Base-by-base conservation (phyloP, 176 grass and related monocot genomes). In the Oryza meridionalis region DNA sequence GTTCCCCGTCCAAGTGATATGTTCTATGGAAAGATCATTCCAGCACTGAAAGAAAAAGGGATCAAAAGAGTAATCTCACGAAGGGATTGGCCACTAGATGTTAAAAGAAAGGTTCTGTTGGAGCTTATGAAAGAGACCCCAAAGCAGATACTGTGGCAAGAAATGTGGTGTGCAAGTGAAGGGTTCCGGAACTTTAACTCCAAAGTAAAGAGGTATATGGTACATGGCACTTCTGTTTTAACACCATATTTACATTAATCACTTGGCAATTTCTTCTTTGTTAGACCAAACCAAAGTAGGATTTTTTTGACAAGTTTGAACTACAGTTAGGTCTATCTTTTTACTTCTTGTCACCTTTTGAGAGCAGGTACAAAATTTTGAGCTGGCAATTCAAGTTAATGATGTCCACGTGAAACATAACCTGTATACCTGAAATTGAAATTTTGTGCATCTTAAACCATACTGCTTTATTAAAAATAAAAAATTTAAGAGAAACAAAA, bases 1-100 rank as follows among this genome's bases (percentile, higher is more conserved):
- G 79, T 98, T 91, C 90, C 92, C 38, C 95, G 95, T 61, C 95
- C 95, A 50, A 91, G 92, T 82, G 95, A 98, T 81, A 93, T 98
- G 95, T 98, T 94, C 87, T 98, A 98, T 85, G 95, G 95, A 49
- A 98, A 98, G 89, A 98, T 98, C 88, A 98, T 95, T 93, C 95
- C 95, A 63, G 95, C 95, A 67, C 71, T 98, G 76, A 98, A 98
- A 89, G 95, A 98, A 81, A 98, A 98, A 92, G 95, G 95, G 46
- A 98, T 98, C 80, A 98, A 88, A 91, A 98, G 92, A 91, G 95
- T 93, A 72, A 94, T 98, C 63, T 98, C 95, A 73, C 82, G 95
- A 84, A 95, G 92, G 88, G 95, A 98, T 87, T 98, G 95, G 95
- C 95, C 95, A 77, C 82, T 91, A 82, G 95, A 98, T 22, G 95